Evolutionary conservation across 1,284 basidiomycete genomes (phyloP).

Genomic region (Leccinum pachyderme): DNA sequence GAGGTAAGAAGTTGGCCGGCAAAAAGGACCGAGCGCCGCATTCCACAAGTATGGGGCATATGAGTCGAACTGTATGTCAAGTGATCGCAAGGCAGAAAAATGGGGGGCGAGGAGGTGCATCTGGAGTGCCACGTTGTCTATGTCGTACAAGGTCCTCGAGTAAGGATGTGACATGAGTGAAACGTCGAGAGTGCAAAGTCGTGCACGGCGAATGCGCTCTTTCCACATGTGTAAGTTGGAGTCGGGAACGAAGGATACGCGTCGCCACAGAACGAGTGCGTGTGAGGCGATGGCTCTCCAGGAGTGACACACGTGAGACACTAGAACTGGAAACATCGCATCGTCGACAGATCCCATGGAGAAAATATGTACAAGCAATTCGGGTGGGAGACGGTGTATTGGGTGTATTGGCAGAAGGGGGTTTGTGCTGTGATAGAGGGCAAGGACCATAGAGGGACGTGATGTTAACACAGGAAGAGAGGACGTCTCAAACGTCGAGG

Average conservation of each 20-base stretch:
- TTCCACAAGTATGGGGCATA: constrained; percentile 66
- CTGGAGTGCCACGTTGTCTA: constrained; percentile 53
- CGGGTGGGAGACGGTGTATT: constrained; percentile 55
- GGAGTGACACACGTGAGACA: constrained; percentile 62
- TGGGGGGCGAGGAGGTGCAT: constrained; percentile 54
- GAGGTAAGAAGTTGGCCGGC: constrained; percentile 32
- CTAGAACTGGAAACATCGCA: constrained; percentile 50
- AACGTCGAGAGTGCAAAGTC: constrained; percentile 58
- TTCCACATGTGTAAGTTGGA: constrained; percentile 52
- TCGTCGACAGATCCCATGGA: constrained; percentile 55
- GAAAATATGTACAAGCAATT: constrained; percentile 62
- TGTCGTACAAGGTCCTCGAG: constrained; percentile 34
- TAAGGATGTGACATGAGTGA: constrained; percentile 38
- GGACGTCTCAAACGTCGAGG: constrained; percentile 12
- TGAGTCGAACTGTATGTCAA: constrained; percentile 53
- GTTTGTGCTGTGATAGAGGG: constrained; percentile 23
- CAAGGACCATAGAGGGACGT: constrained; percentile 29
- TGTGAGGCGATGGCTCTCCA: constrained; percentile 60
- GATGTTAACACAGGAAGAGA: constrained; percentile 13
- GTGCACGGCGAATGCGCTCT: constrained; percentile 55
- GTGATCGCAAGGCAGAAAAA: constrained; percentile 55
- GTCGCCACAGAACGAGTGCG: constrained; percentile 60
- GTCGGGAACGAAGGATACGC: constrained; percentile 45
- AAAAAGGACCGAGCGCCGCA: constrained; percentile 50
- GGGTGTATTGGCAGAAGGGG: constrained; percentile 37